Base-by-base conservation (phyloP, 371 early-diverging fungal genomes). In the Capillidium heterosporum region DNA sequence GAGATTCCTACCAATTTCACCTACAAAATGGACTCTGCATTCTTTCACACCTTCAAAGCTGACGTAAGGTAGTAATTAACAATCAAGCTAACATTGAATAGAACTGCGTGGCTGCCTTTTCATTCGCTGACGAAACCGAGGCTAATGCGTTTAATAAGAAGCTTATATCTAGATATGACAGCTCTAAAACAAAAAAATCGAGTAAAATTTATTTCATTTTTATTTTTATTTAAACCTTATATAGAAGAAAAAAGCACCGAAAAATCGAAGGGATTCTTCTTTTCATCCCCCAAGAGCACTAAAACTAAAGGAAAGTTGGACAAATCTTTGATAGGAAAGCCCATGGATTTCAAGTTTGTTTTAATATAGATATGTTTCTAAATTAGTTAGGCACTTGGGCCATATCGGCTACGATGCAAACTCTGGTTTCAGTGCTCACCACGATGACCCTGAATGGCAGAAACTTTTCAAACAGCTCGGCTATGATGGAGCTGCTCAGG, bases 61-160 rank as follows among this genome's bases (percentile, higher is more conserved):
- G 83, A 87, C 59, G 88, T 87, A 77, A 68, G 75, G 56, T 13
- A 19, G 1, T 44, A 28, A 23, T 35, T 8, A 8, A 15, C 19
- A 19, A 39, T 13, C 13, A 24, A 31, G 8, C 32, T 48, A 21
- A 41, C 13, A 19, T 24, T 47, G 24, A 40, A 56, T 58, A 87
- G 84, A 71, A 78, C 58, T 77, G 76, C 55, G 65, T 85, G 39
- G 80, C 83, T 28, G 95, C 84, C 1, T 73, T 94, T 31, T 84
- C 85, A 10, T 94, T 94, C 68, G 87, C 85, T 23, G 85, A 90
- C 61, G 87, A 80, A 48, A 72, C 68, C 54, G 94, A 91, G 59
- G 91, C 91, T 1, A 63, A 69, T 1, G 66, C 70, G 35, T 90
- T 94, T 63, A 74, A 73, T 62, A 79, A 84, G 52, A 82, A 79